A percentile compares a stretch with the other conserved stretches of the same genome.
phyloP scores from a whole-genome alignment of 805 yeast genomes.

The Ogataea paraovalis region DNA sequence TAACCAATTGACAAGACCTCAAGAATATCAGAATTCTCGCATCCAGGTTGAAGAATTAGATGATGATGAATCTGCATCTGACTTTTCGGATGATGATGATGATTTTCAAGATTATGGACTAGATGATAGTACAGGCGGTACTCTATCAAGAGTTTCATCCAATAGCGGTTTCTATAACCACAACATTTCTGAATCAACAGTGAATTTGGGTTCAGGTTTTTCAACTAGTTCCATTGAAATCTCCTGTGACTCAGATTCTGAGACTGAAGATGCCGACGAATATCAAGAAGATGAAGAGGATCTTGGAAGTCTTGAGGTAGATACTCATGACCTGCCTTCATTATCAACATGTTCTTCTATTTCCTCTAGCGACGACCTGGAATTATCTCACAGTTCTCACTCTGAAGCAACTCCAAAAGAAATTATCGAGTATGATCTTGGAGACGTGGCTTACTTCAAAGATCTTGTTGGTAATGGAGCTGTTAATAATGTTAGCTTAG shows the following conservation, averaged over 20 bases:
- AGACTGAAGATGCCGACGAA: not conserved
- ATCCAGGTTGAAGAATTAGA: constrained; percentile 9
- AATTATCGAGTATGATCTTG: constrained; percentile 6
- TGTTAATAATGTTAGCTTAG: not conserved
- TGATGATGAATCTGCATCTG: constrained; percentile 6
- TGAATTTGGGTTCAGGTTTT: constrained; percentile 4
- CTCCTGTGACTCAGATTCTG: not conserved
- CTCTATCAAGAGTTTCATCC: constrained; percentile 5
- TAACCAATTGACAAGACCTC: not conserved
- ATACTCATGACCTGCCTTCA: constrained; percentile 23
- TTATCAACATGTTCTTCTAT: constrained; percentile 27
- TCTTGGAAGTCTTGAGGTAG: constrained; percentile 1
- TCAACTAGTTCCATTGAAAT: constrained; percentile 5
- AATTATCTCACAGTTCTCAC: not conserved
- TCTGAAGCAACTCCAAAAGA: not conserved
- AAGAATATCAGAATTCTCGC: constrained; percentile 1
- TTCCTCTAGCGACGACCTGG: constrained; percentile 23
- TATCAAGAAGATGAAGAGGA: constrained; percentile 10
- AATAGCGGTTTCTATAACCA: not conserved
- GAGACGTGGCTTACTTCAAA: constrained; percentile 4
- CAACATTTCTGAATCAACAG: constrained; percentile 2
- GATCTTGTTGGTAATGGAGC: not conserved
- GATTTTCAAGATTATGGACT: constrained; percentile 6
- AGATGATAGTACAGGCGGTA: not conserved
- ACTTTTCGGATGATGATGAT: constrained; percentile 5